Conservation (phyloP, 768 basidiomycete species). For the Russula ochroleuca region DNA sequence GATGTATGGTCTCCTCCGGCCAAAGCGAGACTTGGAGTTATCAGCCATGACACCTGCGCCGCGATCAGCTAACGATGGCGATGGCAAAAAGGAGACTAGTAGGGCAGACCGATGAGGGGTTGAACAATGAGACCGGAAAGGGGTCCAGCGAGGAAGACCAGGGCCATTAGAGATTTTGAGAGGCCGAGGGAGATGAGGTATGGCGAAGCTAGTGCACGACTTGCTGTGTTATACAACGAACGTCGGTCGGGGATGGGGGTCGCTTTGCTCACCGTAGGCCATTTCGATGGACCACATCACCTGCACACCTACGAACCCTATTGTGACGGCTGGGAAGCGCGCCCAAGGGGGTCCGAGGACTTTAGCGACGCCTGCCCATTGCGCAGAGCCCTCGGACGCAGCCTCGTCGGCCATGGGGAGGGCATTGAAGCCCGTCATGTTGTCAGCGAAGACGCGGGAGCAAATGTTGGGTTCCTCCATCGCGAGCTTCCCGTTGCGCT, state of each 20-base stretch:
- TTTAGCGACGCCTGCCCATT: conserved; percentile 51
- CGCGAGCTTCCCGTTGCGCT: neutral
- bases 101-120: conserved; percentile 69
- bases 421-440: conserved; percentile 51
- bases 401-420: conserved; percentile 46
- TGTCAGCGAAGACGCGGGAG: neutral
- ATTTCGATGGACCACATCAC: conserved; percentile 94
- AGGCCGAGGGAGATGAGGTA: conserved; percentile 88
- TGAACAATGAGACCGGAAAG: conserved; percentile 88
- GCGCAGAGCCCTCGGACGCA: conserved; percentile 36
- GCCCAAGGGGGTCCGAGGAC: conserved; percentile 67
- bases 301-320: conserved; percentile 80
- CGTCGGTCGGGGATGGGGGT: neutral
- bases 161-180: conserved; percentile 79
- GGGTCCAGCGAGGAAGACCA: conserved; percentile 91
- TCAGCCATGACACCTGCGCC: conserved; percentile 65
- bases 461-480: neutral
- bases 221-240: neutral
- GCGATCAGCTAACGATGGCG: neutral
- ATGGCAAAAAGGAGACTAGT: neutral
- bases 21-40: conserved; percentile 75
- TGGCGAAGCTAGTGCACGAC: conserved; percentile 59
- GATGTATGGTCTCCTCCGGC: conserved; percentile 85
- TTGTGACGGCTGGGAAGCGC: conserved; percentile 63
- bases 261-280: conserved; percentile 60